A percentile compares a stretch with the other conserved stretches of the same genome.
Evolutionary conservation across 2,329 filamentous ascomycete species (phyloP).

Genomic region (Botrytis hyacinthi): DNA sequence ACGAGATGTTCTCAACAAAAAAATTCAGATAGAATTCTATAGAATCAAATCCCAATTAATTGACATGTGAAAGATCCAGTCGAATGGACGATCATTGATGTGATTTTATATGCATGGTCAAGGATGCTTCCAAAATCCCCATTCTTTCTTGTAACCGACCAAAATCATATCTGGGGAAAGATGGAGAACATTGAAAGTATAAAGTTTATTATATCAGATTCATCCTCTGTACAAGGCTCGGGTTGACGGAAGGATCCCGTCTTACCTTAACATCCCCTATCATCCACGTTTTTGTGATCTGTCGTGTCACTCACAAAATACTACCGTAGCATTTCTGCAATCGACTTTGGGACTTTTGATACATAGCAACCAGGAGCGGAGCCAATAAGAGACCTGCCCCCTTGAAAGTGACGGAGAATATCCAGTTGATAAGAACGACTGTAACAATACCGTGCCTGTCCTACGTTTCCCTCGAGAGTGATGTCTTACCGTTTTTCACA

Average conservation of each 20-base stretch:
- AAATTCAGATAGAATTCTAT: constrained; percentile 5
- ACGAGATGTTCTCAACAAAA: background rate
- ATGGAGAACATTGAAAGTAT: background rate
- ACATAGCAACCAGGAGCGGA: background rate
- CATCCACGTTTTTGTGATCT: background rate
- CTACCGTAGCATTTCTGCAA: background rate
- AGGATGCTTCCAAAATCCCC: background rate
- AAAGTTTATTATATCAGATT: background rate
- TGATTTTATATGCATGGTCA: background rate
- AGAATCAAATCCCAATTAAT: background rate
- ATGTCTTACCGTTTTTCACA: background rate
- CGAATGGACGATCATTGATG: background rate
- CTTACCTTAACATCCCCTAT: background rate
- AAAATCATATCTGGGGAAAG: background rate
- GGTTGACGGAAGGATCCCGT: background rate
- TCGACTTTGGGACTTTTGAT: background rate
- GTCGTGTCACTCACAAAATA: background rate
- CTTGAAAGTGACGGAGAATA: background rate
- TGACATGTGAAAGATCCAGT: constrained; percentile 2
- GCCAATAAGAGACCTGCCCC: background rate
- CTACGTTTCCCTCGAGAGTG: background rate
- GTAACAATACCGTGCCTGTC: background rate
- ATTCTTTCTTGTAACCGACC: background rate
- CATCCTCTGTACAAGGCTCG: background rate
- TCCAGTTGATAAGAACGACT: background rate